phyloP scores from a whole-genome alignment of 768 basidiomycete species.

The Filobasidium wieringae region DNA sequence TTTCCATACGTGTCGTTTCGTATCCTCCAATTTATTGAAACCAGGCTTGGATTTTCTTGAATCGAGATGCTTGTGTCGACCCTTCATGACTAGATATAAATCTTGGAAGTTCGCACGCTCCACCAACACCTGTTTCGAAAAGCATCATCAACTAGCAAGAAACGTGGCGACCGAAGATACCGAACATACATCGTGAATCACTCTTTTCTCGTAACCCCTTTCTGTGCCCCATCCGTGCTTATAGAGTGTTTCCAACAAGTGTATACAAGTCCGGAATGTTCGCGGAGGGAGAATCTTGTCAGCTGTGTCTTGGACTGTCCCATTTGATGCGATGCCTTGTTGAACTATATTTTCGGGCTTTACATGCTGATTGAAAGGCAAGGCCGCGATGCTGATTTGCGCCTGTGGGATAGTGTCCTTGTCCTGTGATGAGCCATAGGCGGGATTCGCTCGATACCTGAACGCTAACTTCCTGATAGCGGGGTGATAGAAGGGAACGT shows the following conservation, averaged over 20 bases:
- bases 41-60: slow-evolving; percentile 24
- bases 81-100: slow-evolving; percentile 73
- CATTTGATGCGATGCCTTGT: slow-evolving; percentile 12
- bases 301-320: neutral
- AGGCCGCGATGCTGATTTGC: slow-evolving; percentile 1
- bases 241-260: slow-evolving; percentile 68
- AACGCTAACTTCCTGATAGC: slow-evolving; percentile 68
- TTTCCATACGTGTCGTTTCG: slow-evolving; percentile 38
- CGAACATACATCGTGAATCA: slow-evolving; percentile 56
- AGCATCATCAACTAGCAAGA: neutral
- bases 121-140: slow-evolving; percentile 46
- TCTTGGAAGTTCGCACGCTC: slow-evolving; percentile 74
- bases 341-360: slow-evolving; percentile 15
- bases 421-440: neutral
- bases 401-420: neutral
- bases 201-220: slow-evolving; percentile 74
- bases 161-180: neutral
- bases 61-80: slow-evolving; percentile 60
- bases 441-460: slow-evolving; percentile 43
- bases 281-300: slow-evolving; percentile 44
- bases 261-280: slow-evolving; percentile 66
- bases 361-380: slow-evolving; percentile 1
- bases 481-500: slow-evolving; percentile 83
- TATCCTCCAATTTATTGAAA: slow-evolving; percentile 30
- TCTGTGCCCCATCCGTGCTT: slow-evolving; percentile 79